Evolutionary conservation across 2,329 filamentous ascomycete species (phyloP).

Genomic region (Gaeumannomyces tritici): DNA sequence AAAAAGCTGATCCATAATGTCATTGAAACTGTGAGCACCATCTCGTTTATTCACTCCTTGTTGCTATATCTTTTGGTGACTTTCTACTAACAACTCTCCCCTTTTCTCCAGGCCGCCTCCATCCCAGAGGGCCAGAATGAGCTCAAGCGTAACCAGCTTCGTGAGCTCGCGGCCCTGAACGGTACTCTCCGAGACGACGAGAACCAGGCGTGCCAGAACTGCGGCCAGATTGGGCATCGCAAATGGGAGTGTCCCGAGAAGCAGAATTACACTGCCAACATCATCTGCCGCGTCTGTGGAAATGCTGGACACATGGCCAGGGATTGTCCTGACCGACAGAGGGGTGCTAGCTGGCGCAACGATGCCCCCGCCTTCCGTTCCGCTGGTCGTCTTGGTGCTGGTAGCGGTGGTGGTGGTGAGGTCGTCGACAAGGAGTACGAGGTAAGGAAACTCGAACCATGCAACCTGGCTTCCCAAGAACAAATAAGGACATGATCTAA

Average conservation of each 20-base stretch:
- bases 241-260: conserved; percentile 98
- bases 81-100: conserved; percentile 12
- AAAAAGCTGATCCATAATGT: conserved; percentile 98
- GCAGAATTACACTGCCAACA: conserved; percentile 97
- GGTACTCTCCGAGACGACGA: conserved; percentile 98
- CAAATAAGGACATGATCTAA: background rate
- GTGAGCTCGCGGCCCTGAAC: conserved; percentile 95
- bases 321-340: conserved; percentile 90
- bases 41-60: background rate
- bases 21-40: conserved; percentile 79
- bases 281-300: conserved; percentile 96
- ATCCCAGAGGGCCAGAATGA: conserved; percentile 99
- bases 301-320: conserved; percentile 98
- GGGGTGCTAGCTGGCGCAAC: conserved; percentile 81
- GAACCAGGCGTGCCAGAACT: conserved; percentile 99
- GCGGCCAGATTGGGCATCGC: conserved; percentile 94
- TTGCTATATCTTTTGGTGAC: background rate
- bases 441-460: conserved; percentile 42
- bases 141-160: conserved; percentile 95
- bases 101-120: conserved; percentile 66
- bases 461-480: background rate
- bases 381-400: conserved; percentile 60
- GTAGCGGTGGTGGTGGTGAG: conserved; percentile 64
- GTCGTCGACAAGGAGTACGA: conserved; percentile 91
- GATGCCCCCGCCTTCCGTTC: conserved; percentile 37